phyloP scores from a whole-genome alignment of 305 asterid species.

The Fraxinus paxiana region DNA sequence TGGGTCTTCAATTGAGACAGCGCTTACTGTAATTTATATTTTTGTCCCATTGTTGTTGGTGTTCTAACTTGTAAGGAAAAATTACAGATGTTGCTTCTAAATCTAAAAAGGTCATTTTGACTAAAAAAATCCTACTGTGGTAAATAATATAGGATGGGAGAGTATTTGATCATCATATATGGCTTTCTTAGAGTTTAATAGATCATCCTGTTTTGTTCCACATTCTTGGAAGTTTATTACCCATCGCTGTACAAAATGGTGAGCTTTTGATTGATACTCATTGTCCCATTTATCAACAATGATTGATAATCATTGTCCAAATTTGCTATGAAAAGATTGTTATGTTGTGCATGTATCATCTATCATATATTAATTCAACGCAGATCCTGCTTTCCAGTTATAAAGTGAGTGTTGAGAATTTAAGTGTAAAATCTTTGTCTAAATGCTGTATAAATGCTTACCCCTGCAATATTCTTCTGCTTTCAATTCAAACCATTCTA shows the following conservation, averaged over 20 bases:
- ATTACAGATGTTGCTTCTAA: not conserved
- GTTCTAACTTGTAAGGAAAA: not conserved
- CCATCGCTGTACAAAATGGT: not conserved
- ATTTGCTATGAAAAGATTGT: not conserved
- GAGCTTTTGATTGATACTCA: not conserved
- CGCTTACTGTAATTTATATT: not conserved
- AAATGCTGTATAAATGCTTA: not conserved
- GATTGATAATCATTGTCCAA: not conserved
- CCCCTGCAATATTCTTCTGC: not conserved
- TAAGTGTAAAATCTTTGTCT: not conserved
- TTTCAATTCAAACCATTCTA: not conserved
- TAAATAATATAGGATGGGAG: not conserved
- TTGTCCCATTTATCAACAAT: not conserved
- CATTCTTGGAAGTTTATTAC: not conserved
- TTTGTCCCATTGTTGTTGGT: not conserved
- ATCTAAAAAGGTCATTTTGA: not conserved
- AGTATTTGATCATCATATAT: not conserved
- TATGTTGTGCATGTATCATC: not conserved
- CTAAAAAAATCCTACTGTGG: not conserved
- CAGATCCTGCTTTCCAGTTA: not conserved
- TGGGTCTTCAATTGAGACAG: not conserved
- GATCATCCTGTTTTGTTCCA: not conserved
- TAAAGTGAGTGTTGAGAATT: not conserved
- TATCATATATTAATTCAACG: not conserved
- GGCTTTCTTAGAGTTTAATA: not conserved